A percentile compares a stretch with the other conserved stretches of the same genome.
Evolutionary conservation across 495 filamentous ascomycete genomes (phyloP).

Genomic region (Neurospora sp.): DNA sequence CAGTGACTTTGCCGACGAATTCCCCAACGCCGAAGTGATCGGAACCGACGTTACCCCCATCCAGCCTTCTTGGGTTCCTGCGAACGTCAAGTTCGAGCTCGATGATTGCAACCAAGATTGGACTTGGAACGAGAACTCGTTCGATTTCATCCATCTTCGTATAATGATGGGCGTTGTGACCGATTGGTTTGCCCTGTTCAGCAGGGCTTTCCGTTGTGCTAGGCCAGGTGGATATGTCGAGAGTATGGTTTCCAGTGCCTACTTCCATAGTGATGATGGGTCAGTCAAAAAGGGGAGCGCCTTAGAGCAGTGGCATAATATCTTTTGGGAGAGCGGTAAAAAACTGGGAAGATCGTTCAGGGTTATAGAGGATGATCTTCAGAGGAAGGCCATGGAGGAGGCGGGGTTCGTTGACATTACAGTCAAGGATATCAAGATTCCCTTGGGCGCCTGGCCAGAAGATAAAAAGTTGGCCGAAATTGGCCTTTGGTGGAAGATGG

Average conservation of each 20-base stretch:
- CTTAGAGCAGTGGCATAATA: not conserved
- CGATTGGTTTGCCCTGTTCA: conserved; percentile 36
- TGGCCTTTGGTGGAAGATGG: not conserved
- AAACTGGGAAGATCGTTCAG: conserved; percentile 1
- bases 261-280: not conserved
- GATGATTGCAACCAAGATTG: conserved; percentile 39
- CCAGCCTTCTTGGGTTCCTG: conserved; percentile 29
- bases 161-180: conserved; percentile 35
- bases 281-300: not conserved
- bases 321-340: conserved; percentile 1
- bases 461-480: conserved; percentile 32
- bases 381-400: conserved; percentile 38
- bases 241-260: not conserved
- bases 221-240: conserved; percentile 1
- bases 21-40: conserved; percentile 36
- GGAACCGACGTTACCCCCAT: conserved; percentile 43
- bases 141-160: conserved; percentile 51
- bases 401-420: conserved; percentile 45
- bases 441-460: conserved; percentile 43
- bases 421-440: conserved; percentile 34
- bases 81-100: conserved; percentile 38
- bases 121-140: conserved; percentile 33
- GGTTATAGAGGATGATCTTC: conserved; percentile 1
- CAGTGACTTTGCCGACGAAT: conserved; percentile 41
- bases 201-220: conserved; percentile 21